Evolutionary conservation across 345 rosid species (phyloP), one percentile per base, ranked within the genome.

Genomic region (Salix exigua): DNA sequence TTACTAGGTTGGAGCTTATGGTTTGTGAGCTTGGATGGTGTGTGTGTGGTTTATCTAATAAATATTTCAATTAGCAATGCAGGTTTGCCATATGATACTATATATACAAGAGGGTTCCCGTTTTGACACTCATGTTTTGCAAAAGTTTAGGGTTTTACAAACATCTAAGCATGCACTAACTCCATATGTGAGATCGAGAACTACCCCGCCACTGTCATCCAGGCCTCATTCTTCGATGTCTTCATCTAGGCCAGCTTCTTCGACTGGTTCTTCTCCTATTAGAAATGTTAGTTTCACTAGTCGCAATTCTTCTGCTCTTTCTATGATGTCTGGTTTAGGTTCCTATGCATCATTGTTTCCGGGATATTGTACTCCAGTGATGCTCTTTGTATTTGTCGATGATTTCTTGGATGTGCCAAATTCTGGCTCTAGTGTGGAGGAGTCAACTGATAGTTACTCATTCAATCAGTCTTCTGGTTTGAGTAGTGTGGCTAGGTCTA

Each of bases 21-120:
- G 77, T 66, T 53, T 42, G 18, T 25, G 5, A 30, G 61, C 51
- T 17, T 65, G 40, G 18, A 50, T 63, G 53, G 18, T 10, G 25
- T 28, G 2, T 64, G 46, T 61, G n/a, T 68, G 25, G 53, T 67
- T 18, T 68, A 25, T 76, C 79, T 75, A 66, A 67, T 71, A 46
- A 75, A 67, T 81, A 51, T 82, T 78, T 58, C 42, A 38, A 79
- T 84, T 81, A 83, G 81, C 75, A 79, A 77, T 90, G 93, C 96
- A 93, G 97, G 97, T 91, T 23, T 93, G 96, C 84, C 97, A 93
- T 88, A 82, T 90, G 68, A 78, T 93, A 63, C 73, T 93, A 68
- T 87, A 87, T 78, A 82, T 91, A 51, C 89, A 82, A 76, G 94
- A 91, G 75, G 93, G 94, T 42, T 88, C 94, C 50, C 85, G 85